phyloP scores from a whole-genome alignment of 2,329 filamentous ascomycete genomes.

The Phaeosphaeriaceae sp. region DNA sequence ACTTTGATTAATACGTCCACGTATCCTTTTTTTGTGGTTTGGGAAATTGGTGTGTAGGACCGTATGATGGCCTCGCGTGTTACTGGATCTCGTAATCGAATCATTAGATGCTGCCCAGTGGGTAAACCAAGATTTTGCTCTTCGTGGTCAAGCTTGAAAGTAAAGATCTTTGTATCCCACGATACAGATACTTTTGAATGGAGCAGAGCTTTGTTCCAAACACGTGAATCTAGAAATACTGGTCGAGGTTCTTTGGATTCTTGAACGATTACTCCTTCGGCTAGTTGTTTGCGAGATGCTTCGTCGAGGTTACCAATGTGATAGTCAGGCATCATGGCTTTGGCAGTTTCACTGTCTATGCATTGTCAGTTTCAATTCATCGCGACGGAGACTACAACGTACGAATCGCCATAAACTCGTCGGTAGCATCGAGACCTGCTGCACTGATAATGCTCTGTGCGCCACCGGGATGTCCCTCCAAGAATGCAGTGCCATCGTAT shows the following conservation, averaged over 20 bases:
- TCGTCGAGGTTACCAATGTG: slow-evolving; percentile 81
- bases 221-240: slow-evolving; percentile 73
- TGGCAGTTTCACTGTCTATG: slow-evolving; percentile 86
- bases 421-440: slow-evolving; percentile 80
- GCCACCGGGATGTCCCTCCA: slow-evolving; percentile 84
- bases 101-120: slow-evolving; percentile 85
- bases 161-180: slow-evolving; percentile 80
- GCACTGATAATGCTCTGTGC: slow-evolving; percentile 82
- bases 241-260: slow-evolving; percentile 57
- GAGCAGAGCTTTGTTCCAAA: slow-evolving; percentile 77
- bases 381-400: slow-evolving; percentile 47
- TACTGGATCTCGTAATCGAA: slow-evolving; percentile 76
- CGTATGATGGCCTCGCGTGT: slow-evolving; percentile 78
- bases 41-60: slow-evolving; percentile 84
- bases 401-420: slow-evolving; percentile 94
- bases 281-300: slow-evolving; percentile 62
- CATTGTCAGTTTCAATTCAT: slow-evolving; percentile 29
- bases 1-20: slow-evolving; percentile 83
- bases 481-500: slow-evolving; percentile 81
- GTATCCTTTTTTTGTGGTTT: slow-evolving; percentile 64
- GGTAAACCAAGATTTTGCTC: slow-evolving; percentile 77
- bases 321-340: slow-evolving; percentile 84
- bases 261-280: slow-evolving; percentile 52
- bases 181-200: slow-evolving; percentile 73
- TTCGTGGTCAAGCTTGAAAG: slow-evolving; percentile 75